Conservation (phyloP, 2,329 filamentous ascomycete species). For the Pestalotiopsis fici region DNA sequence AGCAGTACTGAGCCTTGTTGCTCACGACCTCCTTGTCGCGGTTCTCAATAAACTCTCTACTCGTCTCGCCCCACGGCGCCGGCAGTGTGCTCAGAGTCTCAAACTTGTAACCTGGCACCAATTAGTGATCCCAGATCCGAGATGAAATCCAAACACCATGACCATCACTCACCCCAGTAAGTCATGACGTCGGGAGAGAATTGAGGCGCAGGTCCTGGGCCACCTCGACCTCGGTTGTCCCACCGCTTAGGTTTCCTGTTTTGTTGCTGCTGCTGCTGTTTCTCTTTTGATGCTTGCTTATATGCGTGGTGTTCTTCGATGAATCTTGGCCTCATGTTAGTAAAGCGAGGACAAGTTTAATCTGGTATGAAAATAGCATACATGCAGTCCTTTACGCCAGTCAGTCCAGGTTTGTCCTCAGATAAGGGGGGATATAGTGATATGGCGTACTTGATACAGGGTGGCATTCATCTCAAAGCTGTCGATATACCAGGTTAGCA, state of each 20-base stretch:
- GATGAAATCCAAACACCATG: too few species aligned
- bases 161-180: constrained; percentile 79
- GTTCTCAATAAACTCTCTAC: constrained; percentile 76
- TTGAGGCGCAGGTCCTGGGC: constrained; percentile 18
- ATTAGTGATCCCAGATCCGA: constrained; percentile 9
- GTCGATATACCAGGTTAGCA: background rate
- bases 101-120: constrained; percentile 85
- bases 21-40: constrained; percentile 73
- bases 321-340: constrained; percentile 57
- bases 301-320: constrained; percentile 87
- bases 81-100: constrained; percentile 82
- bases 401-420: constrained; percentile 15
- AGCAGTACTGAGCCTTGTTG: constrained; percentile 95
- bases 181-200: constrained; percentile 79
- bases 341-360: background rate
- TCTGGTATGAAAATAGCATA: constrained; percentile 31
- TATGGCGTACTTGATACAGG: constrained; percentile 72
- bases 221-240: background rate
- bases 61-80: constrained; percentile 70
- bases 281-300: constrained; percentile 63
- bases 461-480: constrained; percentile 98
- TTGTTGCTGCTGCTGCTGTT: constrained; percentile 57
- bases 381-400: constrained; percentile 50
- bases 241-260: constrained; percentile 42
- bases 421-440: constrained; percentile 4